Evolutionary conservation across 202 grass and related monocot species (phyloP).

Genomic region (Miscanthus sacchariflorus): DNA sequence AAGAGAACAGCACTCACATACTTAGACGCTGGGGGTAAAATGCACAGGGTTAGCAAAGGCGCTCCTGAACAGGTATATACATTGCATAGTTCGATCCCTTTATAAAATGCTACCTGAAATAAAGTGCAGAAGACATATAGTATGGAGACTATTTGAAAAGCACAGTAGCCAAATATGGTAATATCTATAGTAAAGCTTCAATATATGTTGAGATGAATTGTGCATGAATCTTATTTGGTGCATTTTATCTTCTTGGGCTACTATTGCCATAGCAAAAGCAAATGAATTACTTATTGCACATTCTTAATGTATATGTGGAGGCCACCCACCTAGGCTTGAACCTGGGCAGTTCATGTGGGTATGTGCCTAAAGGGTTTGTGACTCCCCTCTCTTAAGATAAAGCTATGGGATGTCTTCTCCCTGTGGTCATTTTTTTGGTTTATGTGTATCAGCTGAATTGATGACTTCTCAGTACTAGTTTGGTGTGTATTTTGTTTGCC

Average conservation of each 20-base stretch:
- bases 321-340: background rate
- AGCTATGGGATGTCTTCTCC: background rate
- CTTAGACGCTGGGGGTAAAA: constrained; percentile 60
- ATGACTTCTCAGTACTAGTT: background rate
- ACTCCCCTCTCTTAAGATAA: background rate
- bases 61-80: constrained; percentile 75
- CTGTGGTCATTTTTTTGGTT: background rate
- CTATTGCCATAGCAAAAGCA: constrained; percentile 12
- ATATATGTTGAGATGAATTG: constrained; percentile 5
- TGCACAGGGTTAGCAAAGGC: constrained; percentile 79
- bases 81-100: background rate
- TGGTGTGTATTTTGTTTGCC: constrained; percentile 11
- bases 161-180: constrained; percentile 4
- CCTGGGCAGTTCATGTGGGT: background rate
- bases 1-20: constrained; percentile 78
- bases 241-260: constrained; percentile 8
- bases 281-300: background rate
- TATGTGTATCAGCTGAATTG: background rate
- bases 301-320: constrained; percentile 9
- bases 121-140: constrained; percentile 11
- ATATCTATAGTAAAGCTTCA: background rate
- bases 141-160: background rate
- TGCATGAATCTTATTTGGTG: background rate
- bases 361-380: background rate
- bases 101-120: background rate